These are phyloP conservation scores for Schizonepeta tenuifolia DNA, from an alignment of 257 asterid species.

Conservation along the genomic window DNA sequence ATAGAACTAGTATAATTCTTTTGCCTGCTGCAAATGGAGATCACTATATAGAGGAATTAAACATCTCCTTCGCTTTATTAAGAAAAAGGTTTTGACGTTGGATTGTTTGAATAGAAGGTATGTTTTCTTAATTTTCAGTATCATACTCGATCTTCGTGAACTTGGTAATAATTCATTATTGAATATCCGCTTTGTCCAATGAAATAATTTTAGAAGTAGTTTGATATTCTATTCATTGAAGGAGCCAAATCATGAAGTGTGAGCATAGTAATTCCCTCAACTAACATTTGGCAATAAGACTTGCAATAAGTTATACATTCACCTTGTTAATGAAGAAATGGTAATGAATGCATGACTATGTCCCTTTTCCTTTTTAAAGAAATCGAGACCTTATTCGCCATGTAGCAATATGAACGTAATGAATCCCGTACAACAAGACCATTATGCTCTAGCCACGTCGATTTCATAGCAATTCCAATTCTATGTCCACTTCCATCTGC, in stretches of 20 bases:
- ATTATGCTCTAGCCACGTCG: background rate
- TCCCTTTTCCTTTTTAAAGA: too few relatives aligned
- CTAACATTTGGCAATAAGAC: background rate
- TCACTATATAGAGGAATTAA: background rate
- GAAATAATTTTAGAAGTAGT: background rate
- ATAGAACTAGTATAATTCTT: background rate
- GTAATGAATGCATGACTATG: background rate
- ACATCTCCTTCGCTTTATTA: background rate
- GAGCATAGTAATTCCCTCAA: background rate
- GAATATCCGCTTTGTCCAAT: background rate
- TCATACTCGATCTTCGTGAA: background rate
- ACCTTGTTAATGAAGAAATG: background rate
- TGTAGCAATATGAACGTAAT: too few relatives aligned
- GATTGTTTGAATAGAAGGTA: background rate
- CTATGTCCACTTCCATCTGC: background rate
- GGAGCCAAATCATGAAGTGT: background rate
- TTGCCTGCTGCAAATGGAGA: too few relatives aligned
- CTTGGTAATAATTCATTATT: background rate
- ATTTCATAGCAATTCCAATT: background rate
- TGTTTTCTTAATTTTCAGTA: conserved; percentile 2
- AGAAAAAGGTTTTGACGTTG: background rate
- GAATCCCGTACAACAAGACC: background rate
- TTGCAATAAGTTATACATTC: background rate
- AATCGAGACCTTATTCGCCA: too few relatives aligned
- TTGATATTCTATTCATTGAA: background rate